Evolutionary conservation across 495 filamentous ascomycete species (phyloP).

Genomic region (Tuber brumale): DNA sequence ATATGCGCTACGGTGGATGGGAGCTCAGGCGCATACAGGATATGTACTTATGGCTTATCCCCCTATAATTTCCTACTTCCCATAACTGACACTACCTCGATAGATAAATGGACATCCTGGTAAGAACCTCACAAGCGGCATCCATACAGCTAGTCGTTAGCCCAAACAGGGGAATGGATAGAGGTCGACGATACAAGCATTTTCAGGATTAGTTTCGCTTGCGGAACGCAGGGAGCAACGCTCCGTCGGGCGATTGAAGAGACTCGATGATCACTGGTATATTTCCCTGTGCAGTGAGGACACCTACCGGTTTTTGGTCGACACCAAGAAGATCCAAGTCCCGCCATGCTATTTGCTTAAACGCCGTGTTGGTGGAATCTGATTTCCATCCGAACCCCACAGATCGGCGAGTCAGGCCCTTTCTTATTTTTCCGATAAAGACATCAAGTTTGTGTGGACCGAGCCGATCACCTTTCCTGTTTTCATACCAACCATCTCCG

Average conservation of each 20-base stretch:
- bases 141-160: background rate
- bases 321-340: background rate
- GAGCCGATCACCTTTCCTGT: background rate
- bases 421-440: background rate
- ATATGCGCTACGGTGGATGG: too few relatives aligned
- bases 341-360: background rate
- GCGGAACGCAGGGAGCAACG: background rate
- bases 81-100: background rate
- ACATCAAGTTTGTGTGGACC: background rate
- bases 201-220: background rate
- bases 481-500: too few relatives aligned
- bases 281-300: background rate
- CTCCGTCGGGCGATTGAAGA: background rate
- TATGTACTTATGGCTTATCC: background rate
- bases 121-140: background rate
- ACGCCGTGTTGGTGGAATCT: background rate
- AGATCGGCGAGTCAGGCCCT: background rate
- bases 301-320: background rate
- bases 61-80: background rate
- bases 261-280: background rate
- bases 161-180: background rate
- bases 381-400: background rate
- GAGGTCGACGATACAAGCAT: background rate
- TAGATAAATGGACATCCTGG: background rate
- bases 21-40: background rate